Conservation (phyloP, 257 asterid genomes). For the Osmanthus fragrans region DNA sequence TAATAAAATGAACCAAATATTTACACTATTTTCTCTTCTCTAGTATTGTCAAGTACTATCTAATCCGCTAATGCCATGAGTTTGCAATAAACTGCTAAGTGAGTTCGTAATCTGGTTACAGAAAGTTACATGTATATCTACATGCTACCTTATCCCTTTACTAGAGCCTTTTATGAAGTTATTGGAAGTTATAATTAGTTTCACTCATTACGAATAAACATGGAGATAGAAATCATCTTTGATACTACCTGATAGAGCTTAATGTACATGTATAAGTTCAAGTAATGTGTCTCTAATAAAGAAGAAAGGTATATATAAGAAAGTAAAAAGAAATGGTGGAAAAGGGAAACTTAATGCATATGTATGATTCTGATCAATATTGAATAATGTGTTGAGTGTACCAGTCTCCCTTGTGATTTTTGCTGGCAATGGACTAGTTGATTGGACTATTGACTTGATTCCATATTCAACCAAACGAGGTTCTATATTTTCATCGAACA, state of each 20-base stretch:
- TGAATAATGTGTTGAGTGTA: conserved; percentile 20
- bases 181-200: neutral
- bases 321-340: neutral
- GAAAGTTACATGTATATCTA: neutral
- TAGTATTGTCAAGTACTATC: no score
- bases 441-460: conserved; percentile 46
- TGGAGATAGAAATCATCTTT: neutral
- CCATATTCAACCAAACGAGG: conserved; percentile 83
- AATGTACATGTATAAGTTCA: neutral
- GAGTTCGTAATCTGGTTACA: no score
- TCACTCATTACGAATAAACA: neutral
- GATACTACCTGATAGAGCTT: neutral
- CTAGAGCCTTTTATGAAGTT: neutral
- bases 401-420: conserved; percentile 52
- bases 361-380: neutral
- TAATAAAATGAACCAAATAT: neutral
- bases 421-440: conserved; percentile 24
- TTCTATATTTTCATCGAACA: conserved; percentile 82
- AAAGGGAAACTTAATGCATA: conserved; percentile 1
- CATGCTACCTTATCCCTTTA: neutral
- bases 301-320: neutral
- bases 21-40: neutral
- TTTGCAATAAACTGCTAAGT: no score
- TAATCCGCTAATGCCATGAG: neutral
- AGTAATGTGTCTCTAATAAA: neutral